Evolutionary conservation across 1,284 basidiomycete genomes (phyloP).

Genomic region (Ganoderma meredithae): DNA sequence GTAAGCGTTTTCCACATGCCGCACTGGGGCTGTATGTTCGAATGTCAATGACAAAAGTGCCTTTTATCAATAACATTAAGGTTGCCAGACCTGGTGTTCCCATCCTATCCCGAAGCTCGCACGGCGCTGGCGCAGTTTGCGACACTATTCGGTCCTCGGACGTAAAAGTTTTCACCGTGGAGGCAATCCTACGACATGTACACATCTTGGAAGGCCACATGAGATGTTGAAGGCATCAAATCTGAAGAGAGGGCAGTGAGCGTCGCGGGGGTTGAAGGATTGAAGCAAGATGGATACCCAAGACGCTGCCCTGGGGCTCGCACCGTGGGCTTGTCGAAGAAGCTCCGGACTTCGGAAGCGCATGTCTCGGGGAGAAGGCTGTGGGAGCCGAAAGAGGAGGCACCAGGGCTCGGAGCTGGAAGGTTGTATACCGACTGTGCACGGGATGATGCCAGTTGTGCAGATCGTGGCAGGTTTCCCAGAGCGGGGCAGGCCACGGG

Average conservation of each 20-base stretch:
- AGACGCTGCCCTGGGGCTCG: neutral
- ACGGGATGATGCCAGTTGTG: neutral
- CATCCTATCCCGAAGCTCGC: neutral
- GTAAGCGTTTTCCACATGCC: neutral
- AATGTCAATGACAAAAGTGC: constrained; percentile 2
- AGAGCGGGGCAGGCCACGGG: neutral
- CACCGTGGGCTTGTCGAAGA: neutral
- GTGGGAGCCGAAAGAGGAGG: neutral
- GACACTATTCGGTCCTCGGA: constrained; percentile 1
- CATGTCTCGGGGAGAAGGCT: neutral
- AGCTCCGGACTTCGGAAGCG: neutral
- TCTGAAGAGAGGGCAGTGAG: neutral
- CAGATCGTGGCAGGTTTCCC: constrained; percentile 2
- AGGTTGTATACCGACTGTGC: neutral
- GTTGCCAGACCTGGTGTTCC: neutral
- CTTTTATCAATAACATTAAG: neutral
- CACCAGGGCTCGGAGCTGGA: neutral
- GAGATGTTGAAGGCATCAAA: neutral
- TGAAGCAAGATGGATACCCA: neutral
- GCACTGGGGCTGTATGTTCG: neutral
- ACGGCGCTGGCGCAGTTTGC: neutral
- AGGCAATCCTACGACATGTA: neutral
- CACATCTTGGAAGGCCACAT: neutral
- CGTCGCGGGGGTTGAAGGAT: neutral
- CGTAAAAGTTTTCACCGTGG: neutral